Conservation (phyloP, 139 green algal genomes). For the Chlamydomonas applanata region DNA sequence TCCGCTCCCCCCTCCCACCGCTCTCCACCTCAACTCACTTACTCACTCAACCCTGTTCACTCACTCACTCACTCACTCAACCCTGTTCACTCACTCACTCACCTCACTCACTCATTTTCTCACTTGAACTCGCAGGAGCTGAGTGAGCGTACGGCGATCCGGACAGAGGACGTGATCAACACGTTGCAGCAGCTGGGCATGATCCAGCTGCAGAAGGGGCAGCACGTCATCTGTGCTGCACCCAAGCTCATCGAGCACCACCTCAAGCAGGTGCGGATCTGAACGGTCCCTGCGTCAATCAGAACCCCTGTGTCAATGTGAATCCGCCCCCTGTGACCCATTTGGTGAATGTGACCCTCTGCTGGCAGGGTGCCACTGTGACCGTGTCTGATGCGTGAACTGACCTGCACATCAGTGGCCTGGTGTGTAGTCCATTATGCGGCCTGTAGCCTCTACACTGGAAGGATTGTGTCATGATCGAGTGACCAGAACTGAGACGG, state of each 20-base stretch:
- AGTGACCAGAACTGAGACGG: too few relatives aligned
- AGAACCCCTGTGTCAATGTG: too few relatives aligned
- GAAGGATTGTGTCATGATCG: too few relatives aligned
- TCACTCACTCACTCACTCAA: slow-evolving; percentile 9
- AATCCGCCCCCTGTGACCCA: too few relatives aligned
- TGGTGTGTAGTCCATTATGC: too few relatives aligned
- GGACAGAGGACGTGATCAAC: slow-evolving; percentile 94
- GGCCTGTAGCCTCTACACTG: too few relatives aligned
- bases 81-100: not conserved
- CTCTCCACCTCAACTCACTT: not conserved
- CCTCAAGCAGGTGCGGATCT: slow-evolving; percentile 61
- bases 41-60: not conserved
- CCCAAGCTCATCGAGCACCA: slow-evolving; percentile 65
- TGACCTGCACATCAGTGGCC: too few relatives aligned
- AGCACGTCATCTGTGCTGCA: slow-evolving; percentile 67
- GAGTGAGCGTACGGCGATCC: slow-evolving; percentile 90
- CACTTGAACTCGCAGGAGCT: slow-evolving; percentile 60
- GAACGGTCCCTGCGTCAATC: too few relatives aligned
- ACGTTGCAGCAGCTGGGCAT: slow-evolving; percentile 80
- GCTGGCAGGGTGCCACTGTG: too few relatives aligned
- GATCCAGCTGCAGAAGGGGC: slow-evolving; percentile 75
- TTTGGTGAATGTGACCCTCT: too few relatives aligned
- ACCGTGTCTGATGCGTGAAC: too few relatives aligned
- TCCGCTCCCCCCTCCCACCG: too few relatives aligned
- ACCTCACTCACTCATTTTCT: not conserved